Percentiles rank a stretch among this genome's conserved stretches.
These are phyloP conservation scores for Cladobotryum protrusum DNA, from an alignment of 2,329 filamentous ascomycete species.

Conservation along the genomic window DNA sequence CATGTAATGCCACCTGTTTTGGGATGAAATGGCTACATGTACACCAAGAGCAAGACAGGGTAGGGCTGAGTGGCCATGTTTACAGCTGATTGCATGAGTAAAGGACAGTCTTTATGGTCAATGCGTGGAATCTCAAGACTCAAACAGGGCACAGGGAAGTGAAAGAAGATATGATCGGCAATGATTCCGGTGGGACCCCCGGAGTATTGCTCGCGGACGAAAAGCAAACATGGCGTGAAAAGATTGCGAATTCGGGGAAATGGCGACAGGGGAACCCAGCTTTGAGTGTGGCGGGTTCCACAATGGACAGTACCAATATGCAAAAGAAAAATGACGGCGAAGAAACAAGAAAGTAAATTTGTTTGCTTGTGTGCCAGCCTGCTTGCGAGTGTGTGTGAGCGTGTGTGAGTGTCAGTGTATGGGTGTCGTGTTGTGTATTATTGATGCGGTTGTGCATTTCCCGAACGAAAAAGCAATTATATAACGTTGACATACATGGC, in stretches of 20 bases:
- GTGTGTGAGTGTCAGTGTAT: too few relatives aligned
- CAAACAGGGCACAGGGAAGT: not conserved
- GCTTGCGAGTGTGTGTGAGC: too few relatives aligned
- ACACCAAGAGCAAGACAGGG: not conserved
- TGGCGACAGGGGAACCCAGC: not conserved
- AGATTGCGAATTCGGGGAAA: not conserved
- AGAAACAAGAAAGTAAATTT: too few relatives aligned
- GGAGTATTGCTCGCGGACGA: not conserved
- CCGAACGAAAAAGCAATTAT: not conserved
- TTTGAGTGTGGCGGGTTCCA: too few relatives aligned
- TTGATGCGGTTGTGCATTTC: not conserved
- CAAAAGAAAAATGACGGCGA: not conserved
- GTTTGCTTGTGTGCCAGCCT: too few relatives aligned
- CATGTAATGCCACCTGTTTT: not conserved
- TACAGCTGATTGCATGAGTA: slow-evolving; percentile 9
- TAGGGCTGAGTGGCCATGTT: slow-evolving; percentile 4
- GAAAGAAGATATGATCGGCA: slow-evolving; percentile 8
- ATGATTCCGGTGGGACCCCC: slow-evolving; percentile 11
- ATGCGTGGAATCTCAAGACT: slow-evolving; percentile 7
- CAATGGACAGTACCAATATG: too few relatives aligned
- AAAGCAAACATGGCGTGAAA: not conserved
- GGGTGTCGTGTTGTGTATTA: too few relatives aligned
- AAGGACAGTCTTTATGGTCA: slow-evolving; percentile 1
- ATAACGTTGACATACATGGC: not conserved
- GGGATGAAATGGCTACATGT: not conserved